Evolutionary conservation across 129 eudicot genomes (phyloP).

Genomic region (Chrysanthemum lavandulifolium): DNA sequence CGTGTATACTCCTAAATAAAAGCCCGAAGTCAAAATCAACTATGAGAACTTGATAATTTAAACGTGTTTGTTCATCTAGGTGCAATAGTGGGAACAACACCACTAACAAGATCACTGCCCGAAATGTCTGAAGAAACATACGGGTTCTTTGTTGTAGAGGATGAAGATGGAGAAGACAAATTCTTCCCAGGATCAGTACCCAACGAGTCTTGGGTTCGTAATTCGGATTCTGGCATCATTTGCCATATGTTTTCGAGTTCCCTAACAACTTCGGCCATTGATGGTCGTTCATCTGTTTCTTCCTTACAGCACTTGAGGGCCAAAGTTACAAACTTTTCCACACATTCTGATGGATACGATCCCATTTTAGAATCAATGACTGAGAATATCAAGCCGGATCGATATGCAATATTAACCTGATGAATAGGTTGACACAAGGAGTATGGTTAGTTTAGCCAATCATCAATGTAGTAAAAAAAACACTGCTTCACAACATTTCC

Average conservation of each 20-base stretch:
- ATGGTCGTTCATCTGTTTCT: slow-evolving; percentile 71
- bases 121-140: slow-evolving; percentile 65
- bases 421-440: slow-evolving; percentile 1
- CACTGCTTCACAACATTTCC: neutral
- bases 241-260: slow-evolving; percentile 73
- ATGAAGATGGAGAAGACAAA: slow-evolving; percentile 37
- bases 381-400: slow-evolving; percentile 76
- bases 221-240: slow-evolving; percentile 69
- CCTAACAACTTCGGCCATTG: slow-evolving; percentile 79
- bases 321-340: slow-evolving; percentile 64
- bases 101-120: slow-evolving; percentile 91
- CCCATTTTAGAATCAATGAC: slow-evolving; percentile 80
- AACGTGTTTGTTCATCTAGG: slow-evolving; percentile 52
- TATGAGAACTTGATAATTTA: neutral
- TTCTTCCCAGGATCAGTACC: slow-evolving; percentile 22
- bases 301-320: slow-evolving; percentile 88
- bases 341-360: slow-evolving; percentile 81
- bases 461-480: neutral
- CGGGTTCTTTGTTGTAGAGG: slow-evolving; percentile 43
- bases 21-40: slow-evolving; percentile 8
- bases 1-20: neutral
- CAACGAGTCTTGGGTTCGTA: slow-evolving; percentile 27
- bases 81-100: slow-evolving; percentile 57
- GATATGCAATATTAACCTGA: slow-evolving; percentile 75
- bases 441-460: neutral